Base-by-base conservation (phyloP, 192 early-diverging fungal species). In the Coemansia sp. region DNA sequence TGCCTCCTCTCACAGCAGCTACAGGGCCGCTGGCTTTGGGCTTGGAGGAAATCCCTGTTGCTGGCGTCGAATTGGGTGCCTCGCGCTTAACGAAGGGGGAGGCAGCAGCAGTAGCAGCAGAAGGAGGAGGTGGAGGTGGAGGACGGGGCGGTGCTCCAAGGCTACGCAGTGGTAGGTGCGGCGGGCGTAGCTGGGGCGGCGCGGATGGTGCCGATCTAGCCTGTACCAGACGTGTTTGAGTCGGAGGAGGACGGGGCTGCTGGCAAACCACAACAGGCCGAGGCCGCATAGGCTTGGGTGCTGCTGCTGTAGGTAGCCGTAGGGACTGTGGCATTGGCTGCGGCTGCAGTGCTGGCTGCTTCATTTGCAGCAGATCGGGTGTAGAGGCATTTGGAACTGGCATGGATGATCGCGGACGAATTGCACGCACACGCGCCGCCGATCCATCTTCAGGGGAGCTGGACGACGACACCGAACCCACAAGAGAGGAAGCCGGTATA, bases 351-450 rank as follows among this genome's bases (percentile, higher is more conserved):
- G 37, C 10, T 40, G 37, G 13, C n/a, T n/a, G n/a, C n/a, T n/a
- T n/a, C n/a, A n/a, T n/a, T n/a, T n/a, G n/a, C n/a, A n/a, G 37
- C 13, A 14, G 11, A 40, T 6, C 37, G 37, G 11, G 13, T 2
- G 4, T 4, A 40, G 37, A 34, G 9, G 33, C 9, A 34, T 34
- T 34, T 34, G 33, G 33, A 6, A 6, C 33, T 34, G 33, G 5
- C 5, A 3, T 22, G 6, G 48, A 2, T 0, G 65, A 25, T 41
- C 50, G 27, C 2, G 65, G 60, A n/a, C 53, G 66, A 19, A 68
- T 57, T 36, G 58, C 50, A 19, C 62, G 64, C 25, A 62, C 64
- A 6, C 66, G 56, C 17, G 72, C 52, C 31, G 66, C 61, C 23
- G 72, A 65, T 17, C 20, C 53, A 20, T 38, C 9, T 0, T 36